phyloP scores from a whole-genome alignment of 805 yeast species.

The Ogataea corticis region DNA sequence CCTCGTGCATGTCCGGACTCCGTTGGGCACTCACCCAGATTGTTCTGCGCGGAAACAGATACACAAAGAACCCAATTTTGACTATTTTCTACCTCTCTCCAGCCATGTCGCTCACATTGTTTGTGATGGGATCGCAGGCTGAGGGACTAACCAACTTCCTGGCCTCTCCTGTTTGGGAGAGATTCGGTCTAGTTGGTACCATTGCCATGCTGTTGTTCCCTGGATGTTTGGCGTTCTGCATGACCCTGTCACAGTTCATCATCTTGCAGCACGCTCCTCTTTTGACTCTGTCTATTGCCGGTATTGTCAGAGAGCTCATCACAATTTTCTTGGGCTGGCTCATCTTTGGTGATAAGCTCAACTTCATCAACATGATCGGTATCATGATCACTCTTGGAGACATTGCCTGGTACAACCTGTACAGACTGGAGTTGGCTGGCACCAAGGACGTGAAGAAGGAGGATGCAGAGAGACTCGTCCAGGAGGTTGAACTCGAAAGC shows the following conservation, averaged over 20 bases:
- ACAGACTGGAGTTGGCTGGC: conserved; percentile 39
- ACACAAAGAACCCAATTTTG: conserved; percentile 68
- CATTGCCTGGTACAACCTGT: conserved; percentile 75
- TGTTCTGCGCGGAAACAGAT: conserved; percentile 57
- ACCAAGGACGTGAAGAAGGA: conserved; percentile 11
- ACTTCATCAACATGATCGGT: conserved; percentile 67
- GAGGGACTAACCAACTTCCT: conserved; percentile 65
- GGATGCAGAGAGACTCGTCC: conserved; percentile 21
- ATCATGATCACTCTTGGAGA: conserved; percentile 68
- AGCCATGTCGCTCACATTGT: conserved; percentile 62
- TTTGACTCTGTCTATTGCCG: conserved; percentile 80
- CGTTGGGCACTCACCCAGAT: conserved; percentile 93
- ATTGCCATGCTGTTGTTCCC: conserved; percentile 64
- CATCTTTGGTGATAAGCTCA: conserved; percentile 70
- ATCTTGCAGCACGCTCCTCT: conserved; percentile 78
- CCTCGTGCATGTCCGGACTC: conserved; percentile 77
- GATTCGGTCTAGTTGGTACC: conserved; percentile 54
- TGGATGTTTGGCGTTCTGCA: conserved; percentile 77
- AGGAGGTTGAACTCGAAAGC: conserved; percentile 19
- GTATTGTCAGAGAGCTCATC: conserved; percentile 85
- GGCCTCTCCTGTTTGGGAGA: conserved; percentile 57
- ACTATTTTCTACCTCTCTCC: conserved; percentile 83
- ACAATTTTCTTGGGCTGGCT: conserved; percentile 68
- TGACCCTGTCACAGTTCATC: conserved; percentile 83
- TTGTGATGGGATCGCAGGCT: conserved; percentile 59